A percentile compares a stretch with the other conserved stretches of the same genome.
phyloP scores from a whole-genome alignment of 202 grass and related monocot species.

The Setaria italica region DNA sequence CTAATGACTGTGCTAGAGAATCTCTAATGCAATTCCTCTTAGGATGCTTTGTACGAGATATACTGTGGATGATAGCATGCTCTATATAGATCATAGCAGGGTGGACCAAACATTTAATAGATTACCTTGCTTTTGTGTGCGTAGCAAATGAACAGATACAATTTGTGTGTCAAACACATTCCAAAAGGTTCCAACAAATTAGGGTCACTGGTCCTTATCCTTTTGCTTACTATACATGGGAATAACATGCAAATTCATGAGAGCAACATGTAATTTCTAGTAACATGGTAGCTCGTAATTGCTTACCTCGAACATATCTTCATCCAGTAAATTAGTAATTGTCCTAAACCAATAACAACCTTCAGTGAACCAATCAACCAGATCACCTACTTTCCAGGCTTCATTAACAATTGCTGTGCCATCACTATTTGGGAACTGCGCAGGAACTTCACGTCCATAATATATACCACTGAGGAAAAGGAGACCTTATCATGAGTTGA shows the following conservation, averaged over 20 bases:
- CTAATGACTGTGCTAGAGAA: no score
- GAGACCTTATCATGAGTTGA: conserved; percentile 53
- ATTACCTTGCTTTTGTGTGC: no score
- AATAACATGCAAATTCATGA: conserved; percentile 14
- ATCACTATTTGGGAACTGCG: conserved; percentile 27
- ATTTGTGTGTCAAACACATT: no score
- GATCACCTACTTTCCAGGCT: conserved; percentile 54
- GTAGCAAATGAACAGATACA: no score
- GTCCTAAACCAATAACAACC: conserved; percentile 51
- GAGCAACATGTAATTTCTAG: conserved; percentile 11
- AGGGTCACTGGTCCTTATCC: no score
- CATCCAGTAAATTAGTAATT: conserved; percentile 40
- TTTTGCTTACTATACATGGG: not conserved
- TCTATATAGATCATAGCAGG: no score
- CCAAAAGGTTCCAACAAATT: no score
- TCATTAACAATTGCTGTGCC: conserved; percentile 34
- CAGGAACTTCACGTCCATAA: conserved; percentile 42
- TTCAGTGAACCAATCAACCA: conserved; percentile 44
- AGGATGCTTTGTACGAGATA: no score
- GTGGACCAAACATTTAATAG: no score
- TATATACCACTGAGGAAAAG: conserved; percentile 51
- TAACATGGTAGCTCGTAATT: conserved; percentile 28
- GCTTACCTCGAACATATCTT: conserved; percentile 47
- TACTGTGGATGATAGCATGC: no score
- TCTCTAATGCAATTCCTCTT: no score